Evolutionary conservation across 495 filamentous ascomycete species (phyloP).

Genomic region (Friedmanniomyces simplex): DNA sequence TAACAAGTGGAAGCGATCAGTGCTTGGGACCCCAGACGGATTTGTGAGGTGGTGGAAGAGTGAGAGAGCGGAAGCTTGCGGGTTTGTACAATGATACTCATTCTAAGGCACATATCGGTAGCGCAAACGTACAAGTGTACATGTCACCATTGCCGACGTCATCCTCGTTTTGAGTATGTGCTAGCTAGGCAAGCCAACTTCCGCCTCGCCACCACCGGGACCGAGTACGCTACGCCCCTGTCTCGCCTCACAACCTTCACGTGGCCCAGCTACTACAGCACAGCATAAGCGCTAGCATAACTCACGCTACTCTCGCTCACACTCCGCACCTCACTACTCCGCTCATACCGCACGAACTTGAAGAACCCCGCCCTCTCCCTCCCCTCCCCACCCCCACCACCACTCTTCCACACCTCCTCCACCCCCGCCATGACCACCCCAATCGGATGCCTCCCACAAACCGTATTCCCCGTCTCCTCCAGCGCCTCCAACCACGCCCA

Average conservation of each 20-base stretch:
- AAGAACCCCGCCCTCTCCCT: slow-evolving; percentile 50
- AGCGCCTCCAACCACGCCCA: slow-evolving; percentile 57
- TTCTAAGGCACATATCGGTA: too few species aligned
- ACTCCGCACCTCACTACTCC: slow-evolving; percentile 66
- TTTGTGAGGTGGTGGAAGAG: too few species aligned
- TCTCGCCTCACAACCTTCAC: too few species aligned
- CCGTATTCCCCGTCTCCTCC: slow-evolving; percentile 71
- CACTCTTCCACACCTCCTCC: slow-evolving; percentile 41
- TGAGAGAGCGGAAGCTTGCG: too few species aligned
- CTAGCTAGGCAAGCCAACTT: too few species aligned
- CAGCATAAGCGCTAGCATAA: slow-evolving; percentile 67
- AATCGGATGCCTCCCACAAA: slow-evolving; percentile 93
- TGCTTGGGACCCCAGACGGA: too few species aligned
- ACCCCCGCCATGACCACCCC: slow-evolving; percentile 85
- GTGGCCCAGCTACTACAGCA: not conserved
- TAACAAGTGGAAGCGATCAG: slow-evolving; percentile 1
- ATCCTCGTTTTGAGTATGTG: too few species aligned
- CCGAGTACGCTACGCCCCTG: too few species aligned
- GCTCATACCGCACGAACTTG: slow-evolving; percentile 82
- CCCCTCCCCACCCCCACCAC: slow-evolving; percentile 23
- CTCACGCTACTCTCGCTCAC: slow-evolving; percentile 81
- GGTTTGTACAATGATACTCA: too few species aligned
- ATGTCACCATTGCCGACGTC: too few species aligned
- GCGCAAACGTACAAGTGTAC: too few species aligned
- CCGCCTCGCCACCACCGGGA: too few species aligned